phyloP scores from a whole-genome alignment of 2,329 filamentous ascomycete genomes.

The Colletotrichum tofieldiae region DNA sequence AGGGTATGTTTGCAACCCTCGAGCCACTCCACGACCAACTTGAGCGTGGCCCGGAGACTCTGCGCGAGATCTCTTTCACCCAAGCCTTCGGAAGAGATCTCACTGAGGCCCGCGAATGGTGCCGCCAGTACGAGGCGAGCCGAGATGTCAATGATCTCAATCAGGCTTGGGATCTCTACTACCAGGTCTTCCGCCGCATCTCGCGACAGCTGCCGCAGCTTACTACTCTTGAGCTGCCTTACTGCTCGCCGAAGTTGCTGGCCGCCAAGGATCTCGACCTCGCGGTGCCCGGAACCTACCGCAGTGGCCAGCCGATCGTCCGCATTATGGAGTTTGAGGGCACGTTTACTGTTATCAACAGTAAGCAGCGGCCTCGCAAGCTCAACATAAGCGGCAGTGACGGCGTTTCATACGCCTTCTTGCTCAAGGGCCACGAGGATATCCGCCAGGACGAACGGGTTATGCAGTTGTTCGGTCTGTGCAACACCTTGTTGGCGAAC shows the following conservation, averaged over 20 bases:
- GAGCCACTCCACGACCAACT: slow-evolving; percentile 93
- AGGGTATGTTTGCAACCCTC: slow-evolving; percentile 95
- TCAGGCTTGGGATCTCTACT: slow-evolving; percentile 99
- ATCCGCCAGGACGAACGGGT: slow-evolving; percentile 99
- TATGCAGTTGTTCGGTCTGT: slow-evolving; percentile 98
- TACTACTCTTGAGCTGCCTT: slow-evolving; percentile 92
- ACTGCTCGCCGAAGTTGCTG: slow-evolving; percentile 95
- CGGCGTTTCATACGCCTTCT: slow-evolving; percentile 87
- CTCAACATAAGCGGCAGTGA: slow-evolving; percentile 91
- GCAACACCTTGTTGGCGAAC: slow-evolving; percentile 93
- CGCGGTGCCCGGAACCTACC: slow-evolving; percentile 95
- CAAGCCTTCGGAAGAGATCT: slow-evolving; percentile 97
- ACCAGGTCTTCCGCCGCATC: slow-evolving; percentile 97
- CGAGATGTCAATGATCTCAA: slow-evolving; percentile 95
- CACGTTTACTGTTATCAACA: slow-evolving; percentile 92
- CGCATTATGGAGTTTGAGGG: slow-evolving; percentile 92
- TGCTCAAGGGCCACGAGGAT: slow-evolving; percentile 99
- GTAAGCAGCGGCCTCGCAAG: slow-evolving; percentile 95
- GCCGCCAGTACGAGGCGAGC: slow-evolving; percentile 90
- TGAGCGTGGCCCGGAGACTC: slow-evolving; percentile 90
- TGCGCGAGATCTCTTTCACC: slow-evolving; percentile 96
- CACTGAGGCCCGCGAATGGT: slow-evolving; percentile 96
- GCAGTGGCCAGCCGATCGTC: slow-evolving; percentile 83
- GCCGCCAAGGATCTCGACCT: slow-evolving; percentile 89
- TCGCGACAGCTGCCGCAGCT: slow-evolving; percentile 93